These are phyloP conservation scores for Exobasidium cylindrosporum DNA, from an alignment of 1,284 basidiomycete genomes.

Conservation along the genomic window DNA sequence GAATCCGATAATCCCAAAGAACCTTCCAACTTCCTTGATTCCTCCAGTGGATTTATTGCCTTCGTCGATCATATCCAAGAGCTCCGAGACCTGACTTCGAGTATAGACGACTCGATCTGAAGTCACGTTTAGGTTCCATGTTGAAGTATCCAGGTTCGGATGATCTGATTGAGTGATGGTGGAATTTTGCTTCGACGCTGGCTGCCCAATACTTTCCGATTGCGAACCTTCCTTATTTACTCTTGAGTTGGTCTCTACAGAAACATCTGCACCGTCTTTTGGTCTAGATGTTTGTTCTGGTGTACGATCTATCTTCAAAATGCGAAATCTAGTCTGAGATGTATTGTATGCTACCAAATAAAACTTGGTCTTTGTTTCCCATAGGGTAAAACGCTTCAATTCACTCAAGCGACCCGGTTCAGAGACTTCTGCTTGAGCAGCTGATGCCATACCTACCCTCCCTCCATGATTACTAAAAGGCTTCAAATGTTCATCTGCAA, in stretches of 20 bases:
- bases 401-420: slow-evolving; percentile 39
- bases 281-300: slow-evolving; percentile 12
- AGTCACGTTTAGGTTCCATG: slow-evolving; percentile 36
- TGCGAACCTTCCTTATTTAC: neutral
- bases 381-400: slow-evolving; percentile 49
- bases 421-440: neutral
- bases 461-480: neutral
- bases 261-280: neutral
- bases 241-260: neutral
- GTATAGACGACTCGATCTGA: slow-evolving; percentile 65
- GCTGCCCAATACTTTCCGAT: neutral
- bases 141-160: neutral
- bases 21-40: slow-evolving; percentile 66
- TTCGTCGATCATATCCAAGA: slow-evolving; percentile 91
- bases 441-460: neutral
- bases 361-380: slow-evolving; percentile 51
- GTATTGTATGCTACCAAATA: slow-evolving; percentile 52
- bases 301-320: slow-evolving; percentile 50
- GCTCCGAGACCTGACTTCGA: slow-evolving; percentile 78
- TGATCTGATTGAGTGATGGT: slow-evolving; percentile 2
- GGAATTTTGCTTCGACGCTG: neutral
- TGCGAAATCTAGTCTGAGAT: slow-evolving; percentile 46
- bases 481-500: neutral
- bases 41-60: slow-evolving; percentile 86
- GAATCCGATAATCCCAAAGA: slow-evolving; percentile 64